These are phyloP conservation scores for Hypoxylon sp. DNA, from an alignment of 2,329 filamentous ascomycete genomes.

Conservation along the genomic window DNA sequence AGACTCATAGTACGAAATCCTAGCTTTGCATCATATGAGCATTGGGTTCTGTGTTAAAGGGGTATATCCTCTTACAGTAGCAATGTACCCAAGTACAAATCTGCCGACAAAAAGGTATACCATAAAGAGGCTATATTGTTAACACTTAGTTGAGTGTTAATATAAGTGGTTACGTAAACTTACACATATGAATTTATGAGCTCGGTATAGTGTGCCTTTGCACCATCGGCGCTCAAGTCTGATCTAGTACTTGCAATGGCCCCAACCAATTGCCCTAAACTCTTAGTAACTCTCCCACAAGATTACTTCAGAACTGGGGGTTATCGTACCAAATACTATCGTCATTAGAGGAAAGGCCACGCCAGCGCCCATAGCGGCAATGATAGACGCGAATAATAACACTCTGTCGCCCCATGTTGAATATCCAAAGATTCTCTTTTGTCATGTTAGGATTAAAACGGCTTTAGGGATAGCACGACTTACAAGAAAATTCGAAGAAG, in stretches of 20 bases:
- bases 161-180: slow-evolving; percentile 40
- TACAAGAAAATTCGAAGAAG: slow-evolving; percentile 48
- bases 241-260: slow-evolving; percentile 59
- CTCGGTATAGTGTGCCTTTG: slow-evolving; percentile 51
- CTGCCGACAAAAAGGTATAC: slow-evolving; percentile 79
- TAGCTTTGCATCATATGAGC: slow-evolving; percentile 58
- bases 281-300: slow-evolving; percentile 28
- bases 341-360: slow-evolving; percentile 64
- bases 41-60: neutral
- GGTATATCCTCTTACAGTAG: slow-evolving; percentile 61
- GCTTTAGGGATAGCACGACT: slow-evolving; percentile 14
- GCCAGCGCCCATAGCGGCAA: slow-evolving; percentile 51
- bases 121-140: slow-evolving; percentile 71
- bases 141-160: neutral
- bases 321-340: slow-evolving; percentile 66
- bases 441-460: slow-evolving; percentile 29
- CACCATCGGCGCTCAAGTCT: slow-evolving; percentile 39
- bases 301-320: neutral
- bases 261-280: slow-evolving; percentile 61
- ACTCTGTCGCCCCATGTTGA: slow-evolving; percentile 50
- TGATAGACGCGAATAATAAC: slow-evolving; percentile 45
- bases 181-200: slow-evolving; percentile 63
- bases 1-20: slow-evolving; percentile 73
- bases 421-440: slow-evolving; percentile 52
- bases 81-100: slow-evolving; percentile 73